Conservation (phyloP, 768 basidiomycete species). For the Amanita inopinata region DNA sequence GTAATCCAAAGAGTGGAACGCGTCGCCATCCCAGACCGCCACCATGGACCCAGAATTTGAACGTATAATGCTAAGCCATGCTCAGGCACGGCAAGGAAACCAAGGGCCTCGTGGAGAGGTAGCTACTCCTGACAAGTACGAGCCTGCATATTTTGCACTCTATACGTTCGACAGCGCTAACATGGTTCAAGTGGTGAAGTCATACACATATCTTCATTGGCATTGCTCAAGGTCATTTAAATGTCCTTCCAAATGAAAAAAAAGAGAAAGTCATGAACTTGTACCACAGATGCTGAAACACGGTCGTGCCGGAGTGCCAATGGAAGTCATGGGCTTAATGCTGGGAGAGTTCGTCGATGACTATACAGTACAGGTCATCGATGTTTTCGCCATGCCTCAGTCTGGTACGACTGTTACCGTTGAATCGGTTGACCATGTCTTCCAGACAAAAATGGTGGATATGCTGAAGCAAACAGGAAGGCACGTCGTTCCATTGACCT, state of each 20-base stretch:
- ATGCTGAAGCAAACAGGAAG: conserved; percentile 99
- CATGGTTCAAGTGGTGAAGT: conserved; percentile 64
- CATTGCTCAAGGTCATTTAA: conserved; percentile 77
- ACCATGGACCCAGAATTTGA: conserved; percentile 43
- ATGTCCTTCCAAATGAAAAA: neutral
- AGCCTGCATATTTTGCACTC: no score
- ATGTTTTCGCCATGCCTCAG: conserved; percentile 99
- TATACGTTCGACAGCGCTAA: no score
- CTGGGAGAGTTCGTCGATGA: conserved; percentile 98
- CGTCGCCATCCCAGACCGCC: conserved; percentile 28
- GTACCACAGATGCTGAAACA: conserved; percentile 89
- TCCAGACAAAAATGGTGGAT: conserved; percentile 96
- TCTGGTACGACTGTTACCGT: conserved; percentile 96
- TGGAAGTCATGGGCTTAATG: conserved; percentile 99
- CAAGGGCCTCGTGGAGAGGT: conserved; percentile 34
- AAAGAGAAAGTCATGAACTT: conserved; percentile 8
- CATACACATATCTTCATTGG: conserved; percentile 94
- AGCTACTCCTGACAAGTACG: conserved; percentile 47
- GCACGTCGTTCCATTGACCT: conserved; percentile 25
- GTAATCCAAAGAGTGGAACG: conserved; percentile 22
- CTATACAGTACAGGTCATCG: conserved; percentile 88
- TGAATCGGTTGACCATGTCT: conserved; percentile 97
- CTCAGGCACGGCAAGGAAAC: conserved; percentile 32
- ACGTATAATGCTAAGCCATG: conserved; percentile 39
- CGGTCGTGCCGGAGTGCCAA: conserved; percentile 95